A percentile compares a stretch with the other conserved stretches of the same genome.
phyloP scores from a whole-genome alignment of 2,329 filamentous ascomycete species.

The Cladosporium sp. region DNA sequence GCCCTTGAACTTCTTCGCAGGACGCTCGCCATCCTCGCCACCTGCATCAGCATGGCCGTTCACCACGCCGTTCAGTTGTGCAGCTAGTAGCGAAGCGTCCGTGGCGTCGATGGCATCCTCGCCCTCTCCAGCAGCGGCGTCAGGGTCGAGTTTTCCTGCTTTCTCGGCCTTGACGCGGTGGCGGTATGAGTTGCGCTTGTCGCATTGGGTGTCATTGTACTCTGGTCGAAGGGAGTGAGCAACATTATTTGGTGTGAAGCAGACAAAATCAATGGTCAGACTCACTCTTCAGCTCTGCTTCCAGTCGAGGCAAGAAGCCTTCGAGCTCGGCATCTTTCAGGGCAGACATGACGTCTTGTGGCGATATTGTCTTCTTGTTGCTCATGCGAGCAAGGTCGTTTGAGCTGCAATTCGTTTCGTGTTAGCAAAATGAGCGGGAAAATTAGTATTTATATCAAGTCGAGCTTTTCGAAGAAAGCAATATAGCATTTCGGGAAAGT shows the following conservation, averaged over 20 bases:
- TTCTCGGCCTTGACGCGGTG: conserved; percentile 66
- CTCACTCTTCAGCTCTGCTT: conserved; percentile 72
- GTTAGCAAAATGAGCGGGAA: background rate
- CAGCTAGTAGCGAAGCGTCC: conserved; percentile 20
- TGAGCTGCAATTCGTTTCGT: conserved; percentile 48
- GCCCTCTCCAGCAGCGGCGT: conserved; percentile 27
- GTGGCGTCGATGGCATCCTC: conserved; percentile 24
- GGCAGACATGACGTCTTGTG: conserved; percentile 70
- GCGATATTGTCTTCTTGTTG: conserved; percentile 75
- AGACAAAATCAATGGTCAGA: background rate
- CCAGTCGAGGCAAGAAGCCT: conserved; percentile 65
- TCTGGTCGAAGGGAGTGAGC: conserved; percentile 40
- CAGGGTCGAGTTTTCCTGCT: conserved; percentile 22
- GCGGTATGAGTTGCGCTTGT: conserved; percentile 70
- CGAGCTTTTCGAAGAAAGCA: background rate
- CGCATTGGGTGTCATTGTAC: conserved; percentile 68
- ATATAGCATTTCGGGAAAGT: background rate
- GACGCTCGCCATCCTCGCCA: conserved; percentile 45
- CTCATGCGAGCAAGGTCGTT: conserved; percentile 64
- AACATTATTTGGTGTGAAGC: background rate
- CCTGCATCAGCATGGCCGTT: conserved; percentile 19
- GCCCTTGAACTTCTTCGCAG: conserved; percentile 49
- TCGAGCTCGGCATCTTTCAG: conserved; percentile 72
- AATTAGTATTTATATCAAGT: no score
- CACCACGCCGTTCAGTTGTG: conserved; percentile 15